Evolutionary conservation across 2,329 filamentous ascomycete genomes (phyloP).

Genomic region (Aplosporella prunicola): DNA sequence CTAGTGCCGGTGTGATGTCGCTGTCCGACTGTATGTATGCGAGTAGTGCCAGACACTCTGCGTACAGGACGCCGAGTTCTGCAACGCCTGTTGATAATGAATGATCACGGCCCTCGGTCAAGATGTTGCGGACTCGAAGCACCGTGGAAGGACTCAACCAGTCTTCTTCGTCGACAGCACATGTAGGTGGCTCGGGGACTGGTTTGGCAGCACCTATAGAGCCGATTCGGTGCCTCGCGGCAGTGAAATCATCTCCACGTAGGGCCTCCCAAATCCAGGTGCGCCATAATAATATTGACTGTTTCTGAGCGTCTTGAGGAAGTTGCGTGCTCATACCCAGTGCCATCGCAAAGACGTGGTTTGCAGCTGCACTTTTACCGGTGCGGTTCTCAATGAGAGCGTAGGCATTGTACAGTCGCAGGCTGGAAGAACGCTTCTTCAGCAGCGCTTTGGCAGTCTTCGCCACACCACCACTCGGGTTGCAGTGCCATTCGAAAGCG

Average conservation of each 20-base stretch:
- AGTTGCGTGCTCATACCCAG: conserved; percentile 47
- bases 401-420: conserved; percentile 69
- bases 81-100: conserved; percentile 40
- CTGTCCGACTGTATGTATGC: conserved; percentile 49
- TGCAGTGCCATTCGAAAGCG: conserved; percentile 52
- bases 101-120: conserved; percentile 48
- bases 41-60: conserved; percentile 56
- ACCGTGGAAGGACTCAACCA: conserved; percentile 13
- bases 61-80: conserved; percentile 41
- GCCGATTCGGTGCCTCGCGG: conserved; percentile 27
- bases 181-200: conserved; percentile 2
- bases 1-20: conserved; percentile 28
- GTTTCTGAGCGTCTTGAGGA: conserved; percentile 23
- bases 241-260: conserved; percentile 25
- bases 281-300: conserved; percentile 44
- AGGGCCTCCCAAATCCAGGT: conserved; percentile 63
- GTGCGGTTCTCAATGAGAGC: conserved; percentile 58
- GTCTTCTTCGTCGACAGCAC: not conserved
- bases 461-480: conserved; percentile 47
- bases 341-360: conserved; percentile 58
- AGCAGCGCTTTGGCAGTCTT: conserved; percentile 66
- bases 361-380: conserved; percentile 48
- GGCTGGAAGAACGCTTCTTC: conserved; percentile 55
- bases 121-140: conserved; percentile 21
- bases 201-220: conserved; percentile 18